Percentiles rank a stretch among this genome's conserved stretches.
phyloP scores from a whole-genome alignment of 768 basidiomycete genomes.

The Holtermanniella nyarrowii region DNA sequence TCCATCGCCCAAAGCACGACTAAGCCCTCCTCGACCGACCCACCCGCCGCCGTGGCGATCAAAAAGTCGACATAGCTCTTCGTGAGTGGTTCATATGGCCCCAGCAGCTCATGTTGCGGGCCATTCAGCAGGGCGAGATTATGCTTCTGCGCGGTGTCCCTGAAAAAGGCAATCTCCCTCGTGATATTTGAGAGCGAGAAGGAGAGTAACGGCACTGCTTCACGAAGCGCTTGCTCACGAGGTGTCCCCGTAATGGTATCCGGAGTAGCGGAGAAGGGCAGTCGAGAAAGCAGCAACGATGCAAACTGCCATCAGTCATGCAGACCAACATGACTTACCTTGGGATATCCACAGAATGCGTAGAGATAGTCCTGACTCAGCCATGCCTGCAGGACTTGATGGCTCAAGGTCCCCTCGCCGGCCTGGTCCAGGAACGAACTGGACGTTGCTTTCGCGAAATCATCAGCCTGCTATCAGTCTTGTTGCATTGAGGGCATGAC shows the following conservation, averaged over 20 bases:
- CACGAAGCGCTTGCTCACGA: constrained; percentile 42
- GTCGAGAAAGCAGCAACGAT: constrained; percentile 53
- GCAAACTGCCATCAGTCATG: constrained; percentile 45
- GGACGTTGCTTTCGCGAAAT: constrained; percentile 47
- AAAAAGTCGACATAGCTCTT: constrained; percentile 65
- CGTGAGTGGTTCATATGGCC: constrained; percentile 47
- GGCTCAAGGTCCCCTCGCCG: constrained; percentile 48
- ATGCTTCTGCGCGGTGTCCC: constrained; percentile 45
- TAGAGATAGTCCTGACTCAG: constrained; percentile 66
- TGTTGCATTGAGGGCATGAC: neutral
- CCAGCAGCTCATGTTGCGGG: constrained; percentile 3
- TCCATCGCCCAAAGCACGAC: constrained; percentile 75
- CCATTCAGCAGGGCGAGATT: constrained; percentile 40
- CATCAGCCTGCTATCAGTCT: constrained; percentile 5
- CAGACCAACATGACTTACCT: constrained; percentile 19
- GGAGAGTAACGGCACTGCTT: constrained; percentile 48
- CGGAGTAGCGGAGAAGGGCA: constrained; percentile 46
- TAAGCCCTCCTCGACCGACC: constrained; percentile 53
- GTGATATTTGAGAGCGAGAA: constrained; percentile 53
- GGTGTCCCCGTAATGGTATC: constrained; percentile 34
- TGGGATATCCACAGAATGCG: constrained; percentile 63
- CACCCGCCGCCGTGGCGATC: constrained; percentile 47
- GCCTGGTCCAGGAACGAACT: constrained; percentile 56
- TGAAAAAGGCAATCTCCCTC: constrained; percentile 55
- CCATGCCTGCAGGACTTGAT: constrained; percentile 51